Evolutionary conservation across 225 moss, liverwort and hornwort genomes (phyloP), one percentile per base, ranked within the genome.

Genomic region (Sphagnum contortum): DNA sequence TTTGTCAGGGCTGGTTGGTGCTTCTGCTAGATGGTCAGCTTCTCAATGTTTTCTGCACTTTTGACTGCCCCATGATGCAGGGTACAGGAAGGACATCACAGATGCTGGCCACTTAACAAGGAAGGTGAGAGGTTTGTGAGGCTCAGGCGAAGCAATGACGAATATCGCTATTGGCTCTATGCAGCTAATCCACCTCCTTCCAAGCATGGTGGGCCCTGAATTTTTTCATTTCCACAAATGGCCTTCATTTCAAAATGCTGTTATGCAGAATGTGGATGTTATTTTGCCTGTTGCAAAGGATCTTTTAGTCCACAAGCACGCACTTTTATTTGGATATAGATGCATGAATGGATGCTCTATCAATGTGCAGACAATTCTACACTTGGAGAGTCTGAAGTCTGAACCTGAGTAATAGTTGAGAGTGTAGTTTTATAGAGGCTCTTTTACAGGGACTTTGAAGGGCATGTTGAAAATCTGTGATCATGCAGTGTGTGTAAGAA

Each of bases 101-200:
- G 71, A 64, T 44, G 69, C 69, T 46, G 48, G 48, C 48, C 55
- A 56, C 69, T 67, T 50, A 44, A 59, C 50, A 58, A 63, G 50
- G 11, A 11, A 54, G 71, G 69, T 7, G 71, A 65, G 71, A 78
- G 84, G 58, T 61, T 75, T 59, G 84, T 72, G 45, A 81, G 75
- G 65, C 55, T 75, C 50, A 71, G 76, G 48, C 48, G 65, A 66
- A 62, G 64, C 66, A 72, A 61, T 10, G 88, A 84, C 10, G 84
- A 91, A 66, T 63, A 91, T 57, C 80, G 94, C 7, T 66, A 88
- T 64, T 94, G 94, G 94, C 81, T 87, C 13, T 53, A 61, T 73
- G 79, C 90, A 72, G 79, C 56, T 70, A 75, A 66, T 61, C 80
- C 72, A 66, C 76, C 75, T 56, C 86, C 84, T 10, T 69, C 69